Evolutionary conservation across 164 flowering plant genomes (phyloP).

Genomic region (Hamamelis virginiana): DNA sequence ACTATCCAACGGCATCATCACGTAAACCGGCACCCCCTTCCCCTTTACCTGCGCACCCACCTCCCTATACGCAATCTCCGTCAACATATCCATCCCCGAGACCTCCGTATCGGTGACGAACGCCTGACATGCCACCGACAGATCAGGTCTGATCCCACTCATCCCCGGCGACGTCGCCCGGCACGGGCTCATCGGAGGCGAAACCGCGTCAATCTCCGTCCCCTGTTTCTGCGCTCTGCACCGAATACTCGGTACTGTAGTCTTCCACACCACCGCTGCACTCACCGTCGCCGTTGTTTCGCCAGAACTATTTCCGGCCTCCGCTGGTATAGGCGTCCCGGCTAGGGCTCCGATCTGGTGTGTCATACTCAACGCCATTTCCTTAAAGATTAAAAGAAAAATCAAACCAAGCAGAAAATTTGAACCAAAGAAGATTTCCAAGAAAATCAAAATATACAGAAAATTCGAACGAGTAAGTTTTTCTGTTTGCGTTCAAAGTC

Average conservation of each 20-base stretch:
- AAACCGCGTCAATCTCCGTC: constrained; percentile 24
- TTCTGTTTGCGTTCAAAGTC: too few relatives aligned
- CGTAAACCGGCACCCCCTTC: constrained; percentile 84
- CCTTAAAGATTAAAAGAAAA: neutral
- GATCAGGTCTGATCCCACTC: constrained; percentile 49
- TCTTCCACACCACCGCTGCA: constrained; percentile 47
- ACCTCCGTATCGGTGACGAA: constrained; percentile 28
- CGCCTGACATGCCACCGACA: constrained; percentile 73
- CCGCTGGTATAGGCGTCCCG: constrained; percentile 35
- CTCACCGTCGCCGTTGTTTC: constrained; percentile 24
- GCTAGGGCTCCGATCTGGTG: constrained; percentile 59
- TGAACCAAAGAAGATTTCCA: neutral
- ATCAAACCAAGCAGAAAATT: neutral
- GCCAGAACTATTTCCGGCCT: neutral
- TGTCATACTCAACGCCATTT: constrained; percentile 49
- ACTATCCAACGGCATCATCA: constrained; percentile 96
- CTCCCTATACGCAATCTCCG: constrained; percentile 21
- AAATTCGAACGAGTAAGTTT: neutral
- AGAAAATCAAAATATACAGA: too few relatives aligned
- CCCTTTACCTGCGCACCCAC: constrained; percentile 32
- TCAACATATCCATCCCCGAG: neutral
- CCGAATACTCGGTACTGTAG: constrained; percentile 37
- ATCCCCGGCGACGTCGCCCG: constrained; percentile 44
- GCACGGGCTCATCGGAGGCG: constrained; percentile 72
- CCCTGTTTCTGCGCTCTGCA: constrained; percentile 36